Conservation (phyloP, 1,284 basidiomycete species). For the Termitomyces sp. region DNA sequence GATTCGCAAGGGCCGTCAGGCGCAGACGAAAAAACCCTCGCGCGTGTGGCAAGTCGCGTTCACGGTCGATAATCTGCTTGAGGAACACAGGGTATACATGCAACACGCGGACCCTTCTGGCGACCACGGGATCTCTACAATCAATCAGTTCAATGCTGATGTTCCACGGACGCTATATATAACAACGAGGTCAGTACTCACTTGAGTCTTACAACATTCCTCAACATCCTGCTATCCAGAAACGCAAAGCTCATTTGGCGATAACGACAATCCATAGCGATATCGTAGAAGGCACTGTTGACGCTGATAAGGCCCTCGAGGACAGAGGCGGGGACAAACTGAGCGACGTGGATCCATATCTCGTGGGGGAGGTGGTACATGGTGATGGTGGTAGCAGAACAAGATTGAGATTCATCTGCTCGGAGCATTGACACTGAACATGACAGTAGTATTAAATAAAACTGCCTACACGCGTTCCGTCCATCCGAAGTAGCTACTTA, state of each 20-base stretch:
- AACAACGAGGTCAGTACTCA: slow-evolving; percentile 15
- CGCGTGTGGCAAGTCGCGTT: slow-evolving; percentile 9
- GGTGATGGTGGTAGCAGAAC: not conserved
- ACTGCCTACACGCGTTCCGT: not conserved
- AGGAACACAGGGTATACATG: slow-evolving; percentile 42
- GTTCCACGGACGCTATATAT: not conserved
- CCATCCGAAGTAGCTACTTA: not conserved
- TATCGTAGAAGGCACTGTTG: slow-evolving; percentile 38
- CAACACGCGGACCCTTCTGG: slow-evolving; percentile 38
- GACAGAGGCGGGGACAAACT: slow-evolving; percentile 30
- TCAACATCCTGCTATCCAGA: slow-evolving; percentile 35
- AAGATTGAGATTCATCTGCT: not conserved
- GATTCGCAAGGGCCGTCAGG: slow-evolving; percentile 29
- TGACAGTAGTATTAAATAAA: slow-evolving; percentile 7
- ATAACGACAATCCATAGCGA: slow-evolving; percentile 41
- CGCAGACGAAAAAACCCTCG: slow-evolving; percentile 19
- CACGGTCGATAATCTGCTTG: slow-evolving; percentile 30
- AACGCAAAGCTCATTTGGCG: slow-evolving; percentile 41
- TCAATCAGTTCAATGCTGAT: slow-evolving; percentile 3
- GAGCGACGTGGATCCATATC: slow-evolving; percentile 38
- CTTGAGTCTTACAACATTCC: slow-evolving; percentile 35
- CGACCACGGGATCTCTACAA: slow-evolving; percentile 38
- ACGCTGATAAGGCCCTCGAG: slow-evolving; percentile 34
- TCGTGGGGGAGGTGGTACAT: slow-evolving; percentile 33
- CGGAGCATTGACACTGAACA: slow-evolving; percentile 9